phyloP scores from a whole-genome alignment of 768 basidiomycete species.

The Pleurotus salmoneostramineus region DNA sequence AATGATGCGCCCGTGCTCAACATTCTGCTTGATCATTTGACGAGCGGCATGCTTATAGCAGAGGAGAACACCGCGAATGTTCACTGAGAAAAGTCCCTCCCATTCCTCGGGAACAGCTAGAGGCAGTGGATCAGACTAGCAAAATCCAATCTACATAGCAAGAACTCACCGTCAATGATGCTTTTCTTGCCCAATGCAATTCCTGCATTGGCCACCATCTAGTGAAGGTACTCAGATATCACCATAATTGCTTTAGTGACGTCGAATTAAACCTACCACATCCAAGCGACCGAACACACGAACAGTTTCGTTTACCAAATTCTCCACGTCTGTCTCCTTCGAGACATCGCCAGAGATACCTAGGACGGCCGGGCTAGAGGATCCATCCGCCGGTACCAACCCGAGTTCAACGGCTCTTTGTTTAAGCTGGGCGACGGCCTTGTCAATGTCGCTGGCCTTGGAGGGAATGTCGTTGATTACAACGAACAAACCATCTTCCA shows the following conservation, averaged over 20 bases:
- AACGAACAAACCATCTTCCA: slow-evolving; percentile 35
- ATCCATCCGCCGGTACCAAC: no score
- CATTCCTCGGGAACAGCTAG: slow-evolving; percentile 16
- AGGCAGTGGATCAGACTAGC: neutral
- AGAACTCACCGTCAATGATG: slow-evolving; percentile 10
- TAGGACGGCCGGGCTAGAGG: neutral
- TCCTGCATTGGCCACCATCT: slow-evolving; percentile 27
- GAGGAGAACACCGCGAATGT: slow-evolving; percentile 20
- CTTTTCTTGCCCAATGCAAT: slow-evolving; percentile 10
- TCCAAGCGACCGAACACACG: slow-evolving; percentile 4
- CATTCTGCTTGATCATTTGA: slow-evolving; percentile 22
- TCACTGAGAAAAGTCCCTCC: slow-evolving; percentile 16
- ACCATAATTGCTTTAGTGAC: neutral
- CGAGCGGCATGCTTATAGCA: slow-evolving; percentile 22
- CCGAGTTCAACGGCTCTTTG: slow-evolving; percentile 9
- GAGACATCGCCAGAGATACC: neutral
- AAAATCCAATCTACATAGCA: neutral
- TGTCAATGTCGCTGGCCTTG: slow-evolving; percentile 18
- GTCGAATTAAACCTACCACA: neutral
- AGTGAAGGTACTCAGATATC: neutral
- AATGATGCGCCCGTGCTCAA: slow-evolving; percentile 22
- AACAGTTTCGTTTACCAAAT: neutral
- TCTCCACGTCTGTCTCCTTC: slow-evolving; percentile 2
- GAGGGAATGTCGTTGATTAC: slow-evolving; percentile 32
- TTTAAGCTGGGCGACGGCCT: slow-evolving; percentile 20